These are phyloP conservation scores for Sporothrix schenckii DNA, from an alignment of 2,329 filamentous ascomycete species.

Conservation along the genomic window DNA sequence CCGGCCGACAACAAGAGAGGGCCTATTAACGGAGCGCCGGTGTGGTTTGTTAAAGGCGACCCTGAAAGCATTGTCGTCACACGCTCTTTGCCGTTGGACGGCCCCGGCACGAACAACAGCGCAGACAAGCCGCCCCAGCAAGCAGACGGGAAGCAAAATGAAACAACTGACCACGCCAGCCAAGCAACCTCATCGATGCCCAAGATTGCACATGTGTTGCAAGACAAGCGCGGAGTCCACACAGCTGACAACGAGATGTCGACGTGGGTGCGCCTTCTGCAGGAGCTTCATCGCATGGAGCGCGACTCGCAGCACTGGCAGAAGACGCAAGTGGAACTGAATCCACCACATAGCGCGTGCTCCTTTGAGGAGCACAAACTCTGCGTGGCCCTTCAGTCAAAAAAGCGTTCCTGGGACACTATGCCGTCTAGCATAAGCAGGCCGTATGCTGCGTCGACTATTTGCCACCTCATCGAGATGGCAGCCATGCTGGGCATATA, in stretches of 20 bases:
- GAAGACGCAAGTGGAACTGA: slow-evolving; percentile 38
- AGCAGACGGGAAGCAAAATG: slow-evolving; percentile 17
- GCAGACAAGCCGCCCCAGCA: slow-evolving; percentile 41
- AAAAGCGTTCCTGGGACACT: slow-evolving; percentile 55
- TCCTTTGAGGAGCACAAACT: slow-evolving; percentile 46
- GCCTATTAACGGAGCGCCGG: slow-evolving; percentile 38
- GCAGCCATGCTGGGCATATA: slow-evolving; percentile 58
- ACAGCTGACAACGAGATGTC: slow-evolving; percentile 61
- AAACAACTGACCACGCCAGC: not conserved
- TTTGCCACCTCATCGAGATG: slow-evolving; percentile 59
- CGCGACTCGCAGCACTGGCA: slow-evolving; percentile 54
- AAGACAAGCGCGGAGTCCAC: slow-evolving; percentile 45
- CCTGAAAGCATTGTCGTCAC: slow-evolving; percentile 40
- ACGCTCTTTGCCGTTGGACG: slow-evolving; percentile 13
- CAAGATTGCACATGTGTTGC: not conserved
- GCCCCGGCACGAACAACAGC: not conserved
- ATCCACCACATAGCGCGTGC: slow-evolving; percentile 33
- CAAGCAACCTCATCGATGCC: slow-evolving; percentile 31
- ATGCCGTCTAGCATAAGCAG: slow-evolving; percentile 54
- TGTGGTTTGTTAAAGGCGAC: slow-evolving; percentile 48
- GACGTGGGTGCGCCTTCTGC: slow-evolving; percentile 58
- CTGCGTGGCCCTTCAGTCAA: slow-evolving; percentile 51
- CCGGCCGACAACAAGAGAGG: slow-evolving; percentile 48
- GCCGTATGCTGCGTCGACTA: slow-evolving; percentile 58
- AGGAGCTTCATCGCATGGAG: slow-evolving; percentile 56